Percentiles rank a stretch among this genome's conserved stretches.
Conservation (phyloP, 2,329 filamentous ascomycete genomes). For the Trichophyton schoenleinii region DNA sequence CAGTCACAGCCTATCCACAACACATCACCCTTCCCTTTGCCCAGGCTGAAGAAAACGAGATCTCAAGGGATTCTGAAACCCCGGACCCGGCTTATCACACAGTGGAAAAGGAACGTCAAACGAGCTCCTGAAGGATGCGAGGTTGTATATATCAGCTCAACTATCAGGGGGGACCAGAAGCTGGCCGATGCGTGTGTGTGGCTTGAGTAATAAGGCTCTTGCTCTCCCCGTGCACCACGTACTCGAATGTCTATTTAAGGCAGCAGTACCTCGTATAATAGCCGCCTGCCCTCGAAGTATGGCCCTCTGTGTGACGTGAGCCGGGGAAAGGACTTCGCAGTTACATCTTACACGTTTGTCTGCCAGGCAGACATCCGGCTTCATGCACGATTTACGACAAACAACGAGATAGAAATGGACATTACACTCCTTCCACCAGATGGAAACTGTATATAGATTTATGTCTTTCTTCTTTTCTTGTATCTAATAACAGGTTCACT, state of each 20-base stretch:
- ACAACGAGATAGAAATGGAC: background rate
- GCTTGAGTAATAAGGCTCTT: background rate
- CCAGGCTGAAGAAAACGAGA: background rate
- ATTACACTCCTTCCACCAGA: background rate
- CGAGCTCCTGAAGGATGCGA: background rate
- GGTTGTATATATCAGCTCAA: background rate
- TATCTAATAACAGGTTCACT: background rate
- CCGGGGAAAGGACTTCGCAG: background rate
- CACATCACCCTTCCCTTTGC: background rate
- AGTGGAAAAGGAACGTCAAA: background rate
- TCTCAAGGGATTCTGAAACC: background rate
- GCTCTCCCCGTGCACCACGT: background rate
- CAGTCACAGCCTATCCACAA: background rate
- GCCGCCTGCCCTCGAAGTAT: background rate
- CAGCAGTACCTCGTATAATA: background rate
- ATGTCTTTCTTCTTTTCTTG: background rate
- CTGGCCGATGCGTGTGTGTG: background rate
- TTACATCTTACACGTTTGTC: background rate
- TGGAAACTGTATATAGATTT: background rate
- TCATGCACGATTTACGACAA: background rate
- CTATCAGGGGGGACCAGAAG: background rate
- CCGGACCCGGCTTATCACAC: slow-evolving; percentile 2
- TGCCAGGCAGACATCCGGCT: background rate
- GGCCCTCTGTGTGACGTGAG: background rate
- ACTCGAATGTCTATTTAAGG: background rate